Conservation (phyloP, 768 basidiomycete genomes). For the Pisolithus marmoratus region DNA sequence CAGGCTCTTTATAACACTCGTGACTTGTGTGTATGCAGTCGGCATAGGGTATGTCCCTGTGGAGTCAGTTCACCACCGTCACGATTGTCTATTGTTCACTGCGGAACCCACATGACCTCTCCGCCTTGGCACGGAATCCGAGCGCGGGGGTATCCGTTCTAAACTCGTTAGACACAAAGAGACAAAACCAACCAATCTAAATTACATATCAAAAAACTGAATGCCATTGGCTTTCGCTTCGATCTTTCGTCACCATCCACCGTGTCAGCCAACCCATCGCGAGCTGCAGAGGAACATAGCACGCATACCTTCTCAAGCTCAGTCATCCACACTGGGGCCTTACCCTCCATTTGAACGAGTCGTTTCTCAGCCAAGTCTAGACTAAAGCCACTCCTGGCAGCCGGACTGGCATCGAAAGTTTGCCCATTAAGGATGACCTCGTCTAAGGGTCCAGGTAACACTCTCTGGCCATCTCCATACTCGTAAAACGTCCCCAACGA, state of each 20-base stretch:
- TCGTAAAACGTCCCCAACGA: not conserved
- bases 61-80: not conserved
- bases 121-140: conserved; percentile 35
- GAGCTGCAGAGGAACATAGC: not conserved
- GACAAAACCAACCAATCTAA: conserved; percentile 1
- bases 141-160: conserved; percentile 75
- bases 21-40: conserved; percentile 55
- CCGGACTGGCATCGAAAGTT: conserved; percentile 16
- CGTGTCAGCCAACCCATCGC: not conserved
- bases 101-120: conserved; percentile 32
- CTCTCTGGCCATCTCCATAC: not conserved
- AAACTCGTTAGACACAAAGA: conserved; percentile 8
- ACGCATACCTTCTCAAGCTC: conserved; percentile 89
- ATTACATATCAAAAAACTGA: conserved; percentile 86
- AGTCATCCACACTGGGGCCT: conserved; percentile 72
- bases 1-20: conserved; percentile 58
- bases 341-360: conserved; percentile 69
- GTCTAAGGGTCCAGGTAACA: not conserved
- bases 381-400: conserved; percentile 43
- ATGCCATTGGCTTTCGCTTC: conserved; percentile 68
- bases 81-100: conserved; percentile 4
- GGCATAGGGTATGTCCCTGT: conserved; percentile 54
- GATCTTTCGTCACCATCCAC: conserved; percentile 42
- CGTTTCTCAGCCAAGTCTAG: conserved; percentile 69
- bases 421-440: conserved; percentile 26